Evolutionary conservation across 306 rosid genomes (phyloP).

Genomic region (Quercus wislizeni): DNA sequence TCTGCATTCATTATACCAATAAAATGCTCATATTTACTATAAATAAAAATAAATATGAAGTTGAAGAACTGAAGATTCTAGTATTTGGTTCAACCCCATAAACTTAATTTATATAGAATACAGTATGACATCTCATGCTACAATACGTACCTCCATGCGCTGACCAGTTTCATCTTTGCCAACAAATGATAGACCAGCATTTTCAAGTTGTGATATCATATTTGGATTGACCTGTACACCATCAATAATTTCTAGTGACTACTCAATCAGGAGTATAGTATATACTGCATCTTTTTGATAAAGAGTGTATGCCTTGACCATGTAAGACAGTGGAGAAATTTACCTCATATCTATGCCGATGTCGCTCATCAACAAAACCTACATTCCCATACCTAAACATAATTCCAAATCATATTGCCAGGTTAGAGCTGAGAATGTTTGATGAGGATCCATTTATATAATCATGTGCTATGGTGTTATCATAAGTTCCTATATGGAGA

Average conservation of each 20-base stretch:
- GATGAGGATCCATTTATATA: background rate
- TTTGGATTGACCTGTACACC: conserved; percentile 76
- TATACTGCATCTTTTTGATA: background rate
- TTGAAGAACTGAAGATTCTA: background rate
- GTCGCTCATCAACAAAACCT: conserved; percentile 71
- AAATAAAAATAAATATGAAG: background rate
- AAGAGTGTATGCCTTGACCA: conserved; percentile 3
- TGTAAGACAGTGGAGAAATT: background rate
- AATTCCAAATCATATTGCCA: conserved; percentile 16
- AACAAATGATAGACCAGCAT: conserved; percentile 75
- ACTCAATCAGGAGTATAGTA: background rate
- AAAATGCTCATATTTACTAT: conserved; percentile 4
- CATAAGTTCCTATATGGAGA: background rate
- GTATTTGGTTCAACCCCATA: background rate
- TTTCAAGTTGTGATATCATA: conserved; percentile 72
- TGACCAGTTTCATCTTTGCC: conserved; percentile 77
- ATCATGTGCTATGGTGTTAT: background rate
- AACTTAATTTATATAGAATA: background rate
- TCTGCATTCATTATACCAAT: conserved; percentile 43
- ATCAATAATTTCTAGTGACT: conserved; percentile 7
- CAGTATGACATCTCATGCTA: background rate
- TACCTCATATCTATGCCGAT: conserved; percentile 90
- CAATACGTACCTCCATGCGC: conserved; percentile 70
- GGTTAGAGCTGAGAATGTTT: conserved; percentile 3
- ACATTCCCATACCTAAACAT: conserved; percentile 61